These are phyloP conservation scores for Penicillium olsonii DNA, from an alignment of 2,329 filamentous ascomycete species.

Conservation along the genomic window DNA sequence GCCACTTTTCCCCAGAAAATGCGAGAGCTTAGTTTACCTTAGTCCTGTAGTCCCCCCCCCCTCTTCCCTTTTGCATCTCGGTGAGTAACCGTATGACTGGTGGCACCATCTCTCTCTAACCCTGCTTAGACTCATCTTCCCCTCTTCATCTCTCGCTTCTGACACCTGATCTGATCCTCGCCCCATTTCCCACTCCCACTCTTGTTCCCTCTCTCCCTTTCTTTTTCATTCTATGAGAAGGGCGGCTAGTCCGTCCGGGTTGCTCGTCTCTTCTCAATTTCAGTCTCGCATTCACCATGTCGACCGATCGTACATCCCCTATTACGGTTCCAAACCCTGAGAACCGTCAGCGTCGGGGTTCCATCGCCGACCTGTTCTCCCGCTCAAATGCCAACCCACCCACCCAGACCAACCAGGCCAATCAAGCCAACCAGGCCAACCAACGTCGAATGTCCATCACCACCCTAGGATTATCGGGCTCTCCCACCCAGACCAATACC, in stretches of 20 bases:
- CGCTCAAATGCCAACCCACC: conserved; percentile 28
- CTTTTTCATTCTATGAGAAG: conserved; percentile 20
- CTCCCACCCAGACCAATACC: conserved; percentile 58
- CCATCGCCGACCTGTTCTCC: conserved; percentile 48
- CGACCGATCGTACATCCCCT: conserved; percentile 43
- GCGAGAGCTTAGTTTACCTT: conserved; percentile 15
- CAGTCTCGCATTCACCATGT: conserved; percentile 38
- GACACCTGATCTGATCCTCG: no score
- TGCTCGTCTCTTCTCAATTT: conserved; percentile 7
- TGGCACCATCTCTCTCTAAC: conserved; percentile 6
- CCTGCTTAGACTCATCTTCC: not conserved
- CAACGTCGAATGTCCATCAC: conserved; percentile 71
- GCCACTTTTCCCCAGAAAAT: conserved; percentile 23
- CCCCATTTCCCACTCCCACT: not conserved
- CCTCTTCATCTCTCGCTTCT: not conserved
- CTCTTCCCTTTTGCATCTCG: conserved; percentile 3
- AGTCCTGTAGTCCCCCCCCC: not conserved
- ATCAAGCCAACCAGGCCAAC: conserved; percentile 46
- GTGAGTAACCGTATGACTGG: not conserved
- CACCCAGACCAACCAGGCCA: conserved; percentile 40
- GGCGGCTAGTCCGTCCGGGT: conserved; percentile 28
- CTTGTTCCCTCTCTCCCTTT: conserved; percentile 1
- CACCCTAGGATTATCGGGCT: conserved; percentile 72
- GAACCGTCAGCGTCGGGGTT: conserved; percentile 48
- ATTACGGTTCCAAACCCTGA: conserved; percentile 40